Conservation (phyloP, 805 yeast species). For the Wickerhamiella occidentalis region DNA sequence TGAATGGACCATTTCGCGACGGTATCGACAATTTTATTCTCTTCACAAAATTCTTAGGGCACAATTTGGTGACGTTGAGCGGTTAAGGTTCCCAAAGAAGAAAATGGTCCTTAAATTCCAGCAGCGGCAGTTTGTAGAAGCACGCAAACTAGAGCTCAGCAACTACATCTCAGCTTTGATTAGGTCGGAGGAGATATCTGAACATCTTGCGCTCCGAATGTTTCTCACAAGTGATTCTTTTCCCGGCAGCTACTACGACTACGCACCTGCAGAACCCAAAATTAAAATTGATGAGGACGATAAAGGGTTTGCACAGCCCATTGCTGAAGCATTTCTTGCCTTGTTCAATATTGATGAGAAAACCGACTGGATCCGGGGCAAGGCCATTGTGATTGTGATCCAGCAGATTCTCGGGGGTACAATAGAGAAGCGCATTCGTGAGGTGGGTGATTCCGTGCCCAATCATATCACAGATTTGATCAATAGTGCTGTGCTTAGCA, state of each 20-base stretch:
- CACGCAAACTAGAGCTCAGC: conserved; percentile 50
- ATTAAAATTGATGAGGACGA: conserved; percentile 4
- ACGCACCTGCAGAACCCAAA: background rate
- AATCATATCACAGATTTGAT: conserved; percentile 28
- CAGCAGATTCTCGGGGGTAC: conserved; percentile 85
- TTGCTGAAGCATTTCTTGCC: conserved; percentile 61
- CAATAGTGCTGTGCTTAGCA: conserved; percentile 22
- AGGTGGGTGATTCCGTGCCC: conserved; percentile 28
- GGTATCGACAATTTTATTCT: conserved; percentile 73
- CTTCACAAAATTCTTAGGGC: conserved; percentile 52
- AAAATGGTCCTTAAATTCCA: conserved; percentile 64
- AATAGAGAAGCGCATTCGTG: conserved; percentile 52
- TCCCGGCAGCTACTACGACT: conserved; percentile 22
- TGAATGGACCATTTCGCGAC: conserved; percentile 82
- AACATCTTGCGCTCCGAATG: conserved; percentile 55
- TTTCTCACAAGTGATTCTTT: conserved; percentile 68
- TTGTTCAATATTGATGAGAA: conserved; percentile 54
- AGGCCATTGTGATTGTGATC: conserved; percentile 66
- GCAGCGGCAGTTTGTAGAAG: conserved; percentile 46
- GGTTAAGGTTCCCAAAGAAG: conserved; percentile 40
- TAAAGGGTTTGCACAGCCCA: conserved; percentile 53
- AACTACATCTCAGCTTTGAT: conserved; percentile 48
- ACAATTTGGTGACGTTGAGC: conserved; percentile 39
- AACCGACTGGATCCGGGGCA: conserved; percentile 70
- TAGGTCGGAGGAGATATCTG: conserved; percentile 55